Evolutionary conservation across 164 flowering plant genomes (phyloP).

Genomic region (Magnolia officinalis): DNA sequence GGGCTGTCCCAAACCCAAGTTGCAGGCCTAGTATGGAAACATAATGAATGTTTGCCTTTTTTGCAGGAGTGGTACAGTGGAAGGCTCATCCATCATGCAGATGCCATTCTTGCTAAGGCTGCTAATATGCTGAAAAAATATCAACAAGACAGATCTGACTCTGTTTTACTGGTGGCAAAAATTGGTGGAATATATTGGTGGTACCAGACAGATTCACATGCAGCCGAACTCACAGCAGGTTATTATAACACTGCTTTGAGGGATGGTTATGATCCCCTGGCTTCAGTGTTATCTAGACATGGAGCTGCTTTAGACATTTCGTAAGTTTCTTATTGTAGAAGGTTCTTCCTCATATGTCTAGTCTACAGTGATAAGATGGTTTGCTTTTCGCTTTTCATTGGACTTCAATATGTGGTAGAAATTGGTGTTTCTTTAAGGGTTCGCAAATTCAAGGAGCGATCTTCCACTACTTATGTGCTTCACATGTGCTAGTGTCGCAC

Average conservation of each 20-base stretch:
- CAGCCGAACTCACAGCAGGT: constrained; percentile 90
- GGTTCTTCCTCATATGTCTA: background rate
- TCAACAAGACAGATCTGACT: constrained; percentile 26
- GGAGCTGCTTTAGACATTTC: constrained; percentile 56
- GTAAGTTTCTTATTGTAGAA: constrained; percentile 26
- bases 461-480: too few relatives aligned
- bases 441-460: too few relatives aligned
- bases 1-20: too few relatives aligned
- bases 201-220: constrained; percentile 73
- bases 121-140: constrained; percentile 40
- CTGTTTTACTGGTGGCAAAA: constrained; percentile 55
- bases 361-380: background rate
- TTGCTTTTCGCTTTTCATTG: background rate
- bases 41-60: background rate
- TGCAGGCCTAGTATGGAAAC: too few relatives aligned
- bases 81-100: constrained; percentile 51
- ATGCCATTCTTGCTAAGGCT: constrained; percentile 48
- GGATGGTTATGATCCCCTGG: constrained; percentile 74
- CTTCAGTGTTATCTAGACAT: constrained; percentile 52
- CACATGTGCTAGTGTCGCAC: too few relatives aligned
- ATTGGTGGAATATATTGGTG: constrained; percentile 91
- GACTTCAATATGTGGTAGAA: background rate
- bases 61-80: constrained; percentile 69
- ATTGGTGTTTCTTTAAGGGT: background rate
- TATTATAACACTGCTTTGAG: constrained; percentile 67